Evolutionary conservation across 306 rosid species (phyloP).

Genomic region (Casuarina glauca): DNA sequence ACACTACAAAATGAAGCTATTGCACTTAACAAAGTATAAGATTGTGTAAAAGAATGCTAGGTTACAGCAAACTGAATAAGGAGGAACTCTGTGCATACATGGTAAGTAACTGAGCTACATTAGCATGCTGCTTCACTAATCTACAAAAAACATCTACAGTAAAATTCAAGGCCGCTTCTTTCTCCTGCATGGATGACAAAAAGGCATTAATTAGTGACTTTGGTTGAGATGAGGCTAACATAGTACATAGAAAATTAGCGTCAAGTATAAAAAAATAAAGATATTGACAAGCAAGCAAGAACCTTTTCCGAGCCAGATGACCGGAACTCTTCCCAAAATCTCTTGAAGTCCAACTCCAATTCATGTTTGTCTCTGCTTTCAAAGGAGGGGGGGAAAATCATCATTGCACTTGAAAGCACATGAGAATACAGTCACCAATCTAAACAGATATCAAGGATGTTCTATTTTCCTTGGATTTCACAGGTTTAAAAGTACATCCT

Average conservation of each 20-base stretch:
- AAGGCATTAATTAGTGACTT: constrained; percentile 26
- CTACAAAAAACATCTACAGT: constrained; percentile 96
- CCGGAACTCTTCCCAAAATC: constrained; percentile 98
- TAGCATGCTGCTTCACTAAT: constrained; percentile 89
- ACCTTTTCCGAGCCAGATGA: constrained; percentile 99
- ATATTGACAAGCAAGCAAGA: constrained; percentile 29
- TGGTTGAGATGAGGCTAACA: constrained; percentile 10
- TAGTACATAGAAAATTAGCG: constrained; percentile 9
- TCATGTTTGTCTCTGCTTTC: constrained; percentile 89
- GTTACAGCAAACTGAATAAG: constrained; percentile 27
- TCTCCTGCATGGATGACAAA: constrained; percentile 71
- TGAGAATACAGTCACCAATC: background rate
- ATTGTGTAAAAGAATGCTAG: constrained; percentile 26
- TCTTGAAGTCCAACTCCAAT: constrained; percentile 99
- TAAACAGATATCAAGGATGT: background rate
- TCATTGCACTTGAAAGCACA: constrained; percentile 21
- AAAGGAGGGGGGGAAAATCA: constrained; percentile 30
- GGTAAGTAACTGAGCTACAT: constrained; percentile 91
- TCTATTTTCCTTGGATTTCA: background rate
- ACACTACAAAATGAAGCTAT: background rate
- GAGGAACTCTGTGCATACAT: constrained; percentile 54
- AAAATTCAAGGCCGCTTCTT: constrained; percentile 93
- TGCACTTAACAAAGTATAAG: constrained; percentile 16
- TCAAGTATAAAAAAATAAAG: constrained; percentile 11
- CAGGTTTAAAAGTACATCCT: background rate